Conservation (phyloP, 1,284 basidiomycete genomes). For the Anthracocystis walkeri region DNA sequence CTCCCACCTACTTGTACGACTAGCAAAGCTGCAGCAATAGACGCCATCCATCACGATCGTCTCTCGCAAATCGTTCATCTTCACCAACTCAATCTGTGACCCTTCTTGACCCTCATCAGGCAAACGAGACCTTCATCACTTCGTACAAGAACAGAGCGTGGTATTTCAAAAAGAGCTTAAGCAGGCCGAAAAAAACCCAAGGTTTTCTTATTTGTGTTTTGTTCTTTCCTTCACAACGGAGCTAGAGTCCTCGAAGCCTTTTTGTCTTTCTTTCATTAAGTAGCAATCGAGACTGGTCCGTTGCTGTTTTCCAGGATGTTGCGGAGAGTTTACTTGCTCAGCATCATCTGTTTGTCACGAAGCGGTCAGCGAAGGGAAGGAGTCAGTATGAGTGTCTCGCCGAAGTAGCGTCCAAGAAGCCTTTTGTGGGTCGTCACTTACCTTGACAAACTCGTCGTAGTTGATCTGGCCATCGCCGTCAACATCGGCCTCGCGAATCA, state of each 20-base stretch:
- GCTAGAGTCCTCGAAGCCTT: too few relatives aligned
- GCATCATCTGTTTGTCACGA: constrained; percentile 63
- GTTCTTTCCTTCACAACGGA: background rate
- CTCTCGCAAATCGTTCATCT: background rate
- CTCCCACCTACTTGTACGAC: background rate
- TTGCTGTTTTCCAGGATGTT: constrained; percentile 1
- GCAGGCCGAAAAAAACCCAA: background rate
- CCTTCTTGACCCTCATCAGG: background rate
- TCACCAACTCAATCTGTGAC: background rate
- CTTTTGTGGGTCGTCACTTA: constrained; percentile 59
- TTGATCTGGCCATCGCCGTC: constrained; percentile 86
- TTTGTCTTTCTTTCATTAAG: background rate
- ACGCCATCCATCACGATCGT: background rate
- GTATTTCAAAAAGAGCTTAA: constrained; percentile 6
- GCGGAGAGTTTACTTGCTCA: constrained; percentile 58
- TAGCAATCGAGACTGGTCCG: background rate
- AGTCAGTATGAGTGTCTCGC: background rate
- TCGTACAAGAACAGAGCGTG: constrained; percentile 4
- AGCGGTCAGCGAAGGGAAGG: background rate
- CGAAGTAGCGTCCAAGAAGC: background rate
- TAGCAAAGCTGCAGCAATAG: background rate
- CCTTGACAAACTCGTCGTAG: constrained; percentile 76
- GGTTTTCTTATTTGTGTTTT: background rate
- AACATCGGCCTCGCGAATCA: constrained; percentile 97
- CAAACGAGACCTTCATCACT: background rate